Conservation (phyloP, 2,329 filamentous ascomycete genomes). For the Fusarium miscanthi region DNA sequence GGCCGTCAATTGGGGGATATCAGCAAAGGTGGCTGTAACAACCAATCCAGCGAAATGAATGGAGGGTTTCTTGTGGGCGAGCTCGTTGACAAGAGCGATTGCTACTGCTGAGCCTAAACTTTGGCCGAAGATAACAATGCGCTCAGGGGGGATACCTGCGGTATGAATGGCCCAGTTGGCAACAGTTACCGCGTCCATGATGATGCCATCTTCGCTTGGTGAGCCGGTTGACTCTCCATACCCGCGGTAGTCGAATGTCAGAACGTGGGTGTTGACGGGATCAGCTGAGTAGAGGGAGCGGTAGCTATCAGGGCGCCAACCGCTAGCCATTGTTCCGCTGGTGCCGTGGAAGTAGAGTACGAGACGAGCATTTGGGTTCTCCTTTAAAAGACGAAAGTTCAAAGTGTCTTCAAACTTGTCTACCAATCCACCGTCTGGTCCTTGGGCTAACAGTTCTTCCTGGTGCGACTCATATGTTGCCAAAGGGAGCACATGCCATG, state of each 20-base stretch:
- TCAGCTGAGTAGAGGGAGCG: constrained; percentile 63
- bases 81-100: constrained; percentile 50
- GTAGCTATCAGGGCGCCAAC: constrained; percentile 66
- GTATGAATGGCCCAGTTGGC: constrained; percentile 64
- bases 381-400: constrained; percentile 57
- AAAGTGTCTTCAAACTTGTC: constrained; percentile 36
- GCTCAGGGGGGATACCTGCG: constrained; percentile 62
- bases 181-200: constrained; percentile 63
- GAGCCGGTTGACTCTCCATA: constrained; percentile 65
- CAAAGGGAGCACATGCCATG: constrained; percentile 78
- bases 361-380: constrained; percentile 57
- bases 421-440: constrained; percentile 3
- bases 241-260: constrained; percentile 71
- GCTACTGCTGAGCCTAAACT: constrained; percentile 63
- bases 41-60: constrained; percentile 58
- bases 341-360: constrained; percentile 67
- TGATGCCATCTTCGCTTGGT: constrained; percentile 66
- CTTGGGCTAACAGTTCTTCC: constrained; percentile 47
- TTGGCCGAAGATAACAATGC: constrained; percentile 69
- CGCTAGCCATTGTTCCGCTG: constrained; percentile 66
- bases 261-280: constrained; percentile 64
- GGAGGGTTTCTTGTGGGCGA: constrained; percentile 6
- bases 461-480: constrained; percentile 60
- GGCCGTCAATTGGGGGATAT: constrained; percentile 58
- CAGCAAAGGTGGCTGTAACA: constrained; percentile 61